These are phyloP conservation scores for Termitomyces sp. DNA, from an alignment of 768 basidiomycete genomes.

Conservation along the genomic window DNA sequence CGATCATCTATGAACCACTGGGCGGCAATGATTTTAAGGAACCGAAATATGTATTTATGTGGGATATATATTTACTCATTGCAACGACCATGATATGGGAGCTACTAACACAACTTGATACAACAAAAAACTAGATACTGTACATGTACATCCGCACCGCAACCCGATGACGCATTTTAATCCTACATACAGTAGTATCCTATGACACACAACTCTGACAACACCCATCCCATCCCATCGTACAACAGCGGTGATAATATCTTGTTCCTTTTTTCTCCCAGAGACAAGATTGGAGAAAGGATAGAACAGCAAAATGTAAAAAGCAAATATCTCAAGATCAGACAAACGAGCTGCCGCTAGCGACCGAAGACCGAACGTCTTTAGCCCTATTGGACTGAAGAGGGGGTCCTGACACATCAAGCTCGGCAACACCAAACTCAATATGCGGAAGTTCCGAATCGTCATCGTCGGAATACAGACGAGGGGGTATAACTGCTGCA, in stretches of 20 bases:
- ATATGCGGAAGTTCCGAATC: constrained; percentile 26
- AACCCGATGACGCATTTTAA: no score
- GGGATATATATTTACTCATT: no score
- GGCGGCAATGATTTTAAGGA: no score
- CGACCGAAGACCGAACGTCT: constrained; percentile 1
- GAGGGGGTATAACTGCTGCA: neutral
- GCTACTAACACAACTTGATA: no score
- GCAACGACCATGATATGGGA: no score
- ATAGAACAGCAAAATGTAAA: no score
- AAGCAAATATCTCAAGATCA: neutral
- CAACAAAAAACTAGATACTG: no score
- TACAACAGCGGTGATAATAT: neutral
- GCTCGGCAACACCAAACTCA: constrained; percentile 29
- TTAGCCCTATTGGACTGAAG: neutral
- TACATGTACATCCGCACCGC: no score
- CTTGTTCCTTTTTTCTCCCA: neutral
- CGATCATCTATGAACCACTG: no score
- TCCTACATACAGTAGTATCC: no score
- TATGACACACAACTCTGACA: neutral
- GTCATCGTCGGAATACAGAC: neutral
- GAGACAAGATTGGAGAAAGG: neutral
- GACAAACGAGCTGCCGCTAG: constrained; percentile 7
- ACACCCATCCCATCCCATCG: neutral
- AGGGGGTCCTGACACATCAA: constrained; percentile 6
- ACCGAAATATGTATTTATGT: no score